phyloP scores from a whole-genome alignment of 805 yeast species.

The Candida argentea region DNA sequence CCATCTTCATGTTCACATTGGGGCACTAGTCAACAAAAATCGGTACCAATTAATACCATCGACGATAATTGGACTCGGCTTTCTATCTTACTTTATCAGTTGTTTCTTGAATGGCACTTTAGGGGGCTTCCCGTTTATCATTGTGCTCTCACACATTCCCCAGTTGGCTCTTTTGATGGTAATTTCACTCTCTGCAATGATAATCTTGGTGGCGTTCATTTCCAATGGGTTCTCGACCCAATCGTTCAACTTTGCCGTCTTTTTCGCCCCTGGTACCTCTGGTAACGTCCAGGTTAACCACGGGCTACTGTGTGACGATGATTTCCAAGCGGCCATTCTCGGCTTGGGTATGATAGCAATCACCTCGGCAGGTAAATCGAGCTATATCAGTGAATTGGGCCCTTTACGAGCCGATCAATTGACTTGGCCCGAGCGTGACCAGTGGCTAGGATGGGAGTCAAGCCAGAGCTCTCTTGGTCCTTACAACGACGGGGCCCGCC shows the following conservation, averaged over 20 bases:
- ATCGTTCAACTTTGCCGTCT: conserved; percentile 27
- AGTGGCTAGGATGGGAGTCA: conserved; percentile 6
- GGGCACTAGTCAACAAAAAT: conserved; percentile 45
- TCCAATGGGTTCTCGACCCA: conserved; percentile 36
- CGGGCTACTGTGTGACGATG: no score
- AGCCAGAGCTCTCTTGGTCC: conserved; percentile 2
- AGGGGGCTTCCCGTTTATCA: conserved; percentile 42
- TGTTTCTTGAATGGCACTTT: conserved; percentile 32
- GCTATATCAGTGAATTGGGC: conserved; percentile 52
- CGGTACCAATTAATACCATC: conserved; percentile 56
- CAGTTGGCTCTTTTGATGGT: conserved; percentile 47
- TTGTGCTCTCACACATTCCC: conserved; percentile 54
- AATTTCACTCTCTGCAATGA: conserved; percentile 39
- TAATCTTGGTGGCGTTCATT: conserved; percentile 49
- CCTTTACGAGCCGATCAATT: conserved; percentile 35
- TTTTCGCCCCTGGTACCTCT: conserved; percentile 15
- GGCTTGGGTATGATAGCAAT: conserved; percentile 54
- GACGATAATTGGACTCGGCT: conserved; percentile 43
- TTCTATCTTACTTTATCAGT: conserved; percentile 34
- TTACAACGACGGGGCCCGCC: no score
- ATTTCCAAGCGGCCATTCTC: conserved; percentile 53
- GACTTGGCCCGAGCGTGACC: conserved; percentile 44
- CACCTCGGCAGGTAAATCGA: conserved; percentile 56
- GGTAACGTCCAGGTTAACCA: conserved; percentile 22
- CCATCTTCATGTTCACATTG: conserved; percentile 52